Base-by-base conservation (phyloP, 108 stramenopile species). In the Epithemia pelagica region DNA sequence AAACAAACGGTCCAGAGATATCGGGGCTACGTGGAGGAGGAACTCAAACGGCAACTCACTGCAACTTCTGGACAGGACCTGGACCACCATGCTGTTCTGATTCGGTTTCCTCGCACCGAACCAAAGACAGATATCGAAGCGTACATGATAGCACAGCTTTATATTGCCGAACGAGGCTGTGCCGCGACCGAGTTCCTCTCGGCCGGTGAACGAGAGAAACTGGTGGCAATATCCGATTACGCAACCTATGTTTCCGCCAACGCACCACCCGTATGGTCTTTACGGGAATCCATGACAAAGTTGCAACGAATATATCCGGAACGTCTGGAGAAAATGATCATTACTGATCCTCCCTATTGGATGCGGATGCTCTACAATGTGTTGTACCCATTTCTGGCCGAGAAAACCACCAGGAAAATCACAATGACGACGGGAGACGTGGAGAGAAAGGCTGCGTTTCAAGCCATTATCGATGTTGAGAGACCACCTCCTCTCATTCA, bases 281-380 rank as follows among this genome's bases (percentile, higher is more conserved):
- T 75, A n/a, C 59, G 30, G 21, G 65, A 29, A n/a, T 30, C 58
- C 24, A 52, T 76, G 0, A 28, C 37, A 3, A 32, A 63, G 7
- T 58, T 80, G 52, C 70, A 80, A 52, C n/a, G 51, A 8, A 33
- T 58, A 37, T 80, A 76, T 66, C 70, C 74, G 1, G 75, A 68
- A 28, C 79, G 79, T 10, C 62, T 80, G 61, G 61, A 73, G 26
- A 66, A 65, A 10, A 27, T 72, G 37, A 61, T 80, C 51, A 56
- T 73, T 22, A 54, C 69, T 27, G 71, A 80, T 37, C 64, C 75
- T 46, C 72, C 72, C 30, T 75, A 69, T 59, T 52, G 77, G 30
- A 54, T 80, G 55, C 74, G 53, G 22, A 69, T 59, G 10, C 57
- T 72, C 22, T 72, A 68, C 32, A 67, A 64, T 18, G 37, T 67